phyloP scores from a whole-genome alignment of 768 basidiomycete genomes.

The Phylloporus arenicola region DNA sequence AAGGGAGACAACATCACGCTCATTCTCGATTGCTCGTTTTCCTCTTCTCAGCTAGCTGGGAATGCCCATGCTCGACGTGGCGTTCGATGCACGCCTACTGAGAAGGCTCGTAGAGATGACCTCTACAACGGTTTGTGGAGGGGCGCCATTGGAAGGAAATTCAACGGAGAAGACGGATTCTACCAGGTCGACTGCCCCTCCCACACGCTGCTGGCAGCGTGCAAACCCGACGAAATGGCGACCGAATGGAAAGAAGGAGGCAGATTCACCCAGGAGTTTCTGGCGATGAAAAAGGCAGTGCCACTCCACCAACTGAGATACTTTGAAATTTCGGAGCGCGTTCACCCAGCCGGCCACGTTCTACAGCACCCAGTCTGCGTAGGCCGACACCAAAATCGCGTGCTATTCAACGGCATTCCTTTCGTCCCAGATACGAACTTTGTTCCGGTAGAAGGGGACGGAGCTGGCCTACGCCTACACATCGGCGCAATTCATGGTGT shows the following conservation, averaged over 20 bases:
- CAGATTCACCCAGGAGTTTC: constrained; percentile 51
- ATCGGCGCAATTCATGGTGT: constrained; percentile 61
- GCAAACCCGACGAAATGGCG: constrained; percentile 49
- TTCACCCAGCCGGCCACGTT: constrained; percentile 33
- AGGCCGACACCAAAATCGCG: constrained; percentile 44
- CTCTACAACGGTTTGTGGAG: constrained; percentile 54
- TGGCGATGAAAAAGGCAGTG: constrained; percentile 40
- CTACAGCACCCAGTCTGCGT: constrained; percentile 46
- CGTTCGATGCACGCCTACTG: constrained; percentile 57
- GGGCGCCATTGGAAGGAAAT: constrained; percentile 35
- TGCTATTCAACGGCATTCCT: constrained; percentile 52
- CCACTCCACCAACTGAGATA: constrained; percentile 54
- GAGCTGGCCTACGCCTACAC: constrained; percentile 43
- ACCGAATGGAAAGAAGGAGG: constrained; percentile 60
- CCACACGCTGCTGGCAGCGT: constrained; percentile 56
- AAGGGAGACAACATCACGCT: constrained; percentile 71
- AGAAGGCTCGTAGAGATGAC: constrained; percentile 50
- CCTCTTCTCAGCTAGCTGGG: constrained; percentile 35
- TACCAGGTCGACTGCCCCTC: constrained; percentile 37
- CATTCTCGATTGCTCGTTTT: constrained; percentile 63
- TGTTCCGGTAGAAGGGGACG: constrained; percentile 39
- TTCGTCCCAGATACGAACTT: constrained; percentile 47
- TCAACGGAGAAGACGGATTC: constrained; percentile 38
- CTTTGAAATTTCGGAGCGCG: constrained; percentile 39
- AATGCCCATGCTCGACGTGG: constrained; percentile 42